Evolutionary conservation across 1,139 yeast genomes (phyloP), one percentile per base, ranked within the genome.

Genomic region (Pichia sp.): DNA sequence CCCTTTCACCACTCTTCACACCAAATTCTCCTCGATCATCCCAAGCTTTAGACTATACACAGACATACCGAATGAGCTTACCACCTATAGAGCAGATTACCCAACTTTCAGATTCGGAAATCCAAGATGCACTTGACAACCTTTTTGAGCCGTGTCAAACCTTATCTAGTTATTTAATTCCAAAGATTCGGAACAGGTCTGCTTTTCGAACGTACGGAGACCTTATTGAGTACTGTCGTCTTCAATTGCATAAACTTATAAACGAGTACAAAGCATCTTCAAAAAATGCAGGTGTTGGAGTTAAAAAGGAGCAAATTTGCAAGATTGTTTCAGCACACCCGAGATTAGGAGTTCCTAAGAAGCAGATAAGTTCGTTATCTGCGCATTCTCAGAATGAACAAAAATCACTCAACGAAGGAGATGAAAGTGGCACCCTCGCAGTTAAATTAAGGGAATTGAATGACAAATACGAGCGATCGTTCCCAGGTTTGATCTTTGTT

Each of bases 401-500:
- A 54, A 72, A 69, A 41, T 72, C 79, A 12, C 64, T 87, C 31
- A 19, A 26, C n/a, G 19, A 29, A 6, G 15, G 18, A 14, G 30
- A 32, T n/a, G 58, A 61, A 7, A 56, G 63, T 4, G 66, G 67
- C 19, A 48, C 62, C 27, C 74, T 77, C 38, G 67, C 74, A 2
- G 53, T 48, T 23, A 62, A 63, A 45, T 65, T 87, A 35, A 59
- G 58, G 2, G 53, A 60, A 9, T 62, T 83, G 49, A 87, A 87
- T 51, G 66, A 64, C 2, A 50, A 52, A 34, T 87, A 87, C 55
- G 96, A 87, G 52, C 25, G 42, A 9, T 64, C 65, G 6, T 87
- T 83, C 50, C 94, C 94, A 0, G 95, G 96, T 0, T 69, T 87
- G 38, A 64, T 88, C 32, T 87, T 83, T 53, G 95, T 87, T n/a